Base-by-base conservation (phyloP, 2,329 filamentous ascomycete species). In the Trichoderma sp. region DNA sequence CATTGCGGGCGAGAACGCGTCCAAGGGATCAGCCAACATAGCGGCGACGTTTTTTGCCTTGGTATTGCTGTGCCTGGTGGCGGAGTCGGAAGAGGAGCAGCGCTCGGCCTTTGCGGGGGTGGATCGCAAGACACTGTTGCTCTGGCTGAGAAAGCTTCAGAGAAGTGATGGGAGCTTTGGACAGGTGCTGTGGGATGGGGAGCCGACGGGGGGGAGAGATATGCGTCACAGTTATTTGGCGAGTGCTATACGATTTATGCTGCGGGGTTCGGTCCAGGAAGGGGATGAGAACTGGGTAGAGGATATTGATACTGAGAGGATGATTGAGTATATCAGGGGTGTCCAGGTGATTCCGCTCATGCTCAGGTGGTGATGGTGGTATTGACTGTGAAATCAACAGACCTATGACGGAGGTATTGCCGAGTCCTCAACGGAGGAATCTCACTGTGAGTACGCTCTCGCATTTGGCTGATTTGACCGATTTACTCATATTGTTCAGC, bases 11-110 rank as follows among this genome's bases (percentile, higher is more conserved):
- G 73, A 75, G 75, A 86, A 76, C 79, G 89, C 73, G 78, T 83
- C 59, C 72, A 80, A 71, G 72, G 80, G 80, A 13, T 77, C 79
- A 5, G 84, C 94, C 0, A 97, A 94, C 78, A 80, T 98, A 17
- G 91, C 94, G 0, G 92, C 93, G 1, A 97, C 94, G 0, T 94
- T 91, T 77, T 97, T 98, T 79, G 94, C 94, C 0, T 83, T 99
- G 52, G 83, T 92, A 27, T 84, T 90, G 9, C 81, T 99, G 29
- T 85, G 90, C 0, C 71, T 85, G 2, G 75, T 84, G 1, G 81
- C 82, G 0, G 81, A 77, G 1, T 78, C 78, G 7, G 78, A 80
- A 8, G 75, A 75, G 0, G 75, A 77, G 10, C 81, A 80, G 3
- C 76, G 73, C 15, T 73, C 77, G 2, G 84, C 85, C 0, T 85